Evolutionary conservation across 306 rosid species (phyloP), one percentile per base, ranked within the genome.

Genomic region (Amphicarpaea edgeworthii): DNA sequence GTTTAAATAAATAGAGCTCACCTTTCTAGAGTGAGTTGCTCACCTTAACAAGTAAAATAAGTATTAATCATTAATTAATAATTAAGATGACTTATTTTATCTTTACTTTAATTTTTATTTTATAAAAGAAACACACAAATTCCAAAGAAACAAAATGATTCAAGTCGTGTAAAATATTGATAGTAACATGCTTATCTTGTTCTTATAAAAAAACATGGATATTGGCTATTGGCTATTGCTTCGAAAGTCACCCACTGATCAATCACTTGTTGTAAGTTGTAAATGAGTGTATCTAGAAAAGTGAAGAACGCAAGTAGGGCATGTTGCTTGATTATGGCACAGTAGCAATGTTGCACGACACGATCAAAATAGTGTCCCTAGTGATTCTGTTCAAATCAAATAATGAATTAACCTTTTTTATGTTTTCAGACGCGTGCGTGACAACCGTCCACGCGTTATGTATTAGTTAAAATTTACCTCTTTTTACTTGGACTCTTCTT

Each of bases 201-300:
- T 63, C 49, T 63, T 63, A 63, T 63, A 46, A 38, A 4, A 17
- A 17, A 63, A 63, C 47, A 37, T 47, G 26, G 47, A 0, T 0
- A 37, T 63, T 63, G 47, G n/a, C n/a, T n/a, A n/a, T n/a, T n/a
- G 26, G 47, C 1, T 0, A 37, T 63, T 63, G 47, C 2, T 7
- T 63, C 5, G 2, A 37, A 17, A 38, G 47, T 61, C 3, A 32
- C 1, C 19, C 2, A 57, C 23, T 15, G 66, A 30, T 59, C n/a
- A n/a, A n/a, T 61, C 7, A 61, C n/a, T n/a, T n/a, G 15, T n/a
- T 9, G 23, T 8, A 4, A 58, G 16, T 6, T 7, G 40, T 20
- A 4, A 57, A 38, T 24, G 64, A 55, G 62, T 58, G 64, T 5
- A 59, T 59, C 66, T 28, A 59, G 42, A 61, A 61, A 34, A 61